Evolutionary conservation across 441 rosid genomes (phyloP).

Genomic region (Corymbia calophylla): DNA sequence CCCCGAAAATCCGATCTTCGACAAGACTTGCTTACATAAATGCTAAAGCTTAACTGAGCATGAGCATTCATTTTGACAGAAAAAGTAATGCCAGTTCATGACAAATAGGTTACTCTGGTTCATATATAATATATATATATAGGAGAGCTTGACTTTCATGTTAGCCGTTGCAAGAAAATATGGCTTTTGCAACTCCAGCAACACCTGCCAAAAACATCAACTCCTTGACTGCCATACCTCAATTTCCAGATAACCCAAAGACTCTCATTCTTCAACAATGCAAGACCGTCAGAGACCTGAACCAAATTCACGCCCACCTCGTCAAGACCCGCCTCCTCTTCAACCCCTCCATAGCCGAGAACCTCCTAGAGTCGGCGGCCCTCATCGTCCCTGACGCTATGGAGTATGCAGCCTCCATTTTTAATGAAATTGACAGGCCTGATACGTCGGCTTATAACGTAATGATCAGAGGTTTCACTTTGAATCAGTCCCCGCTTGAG

Average conservation of each 20-base stretch:
- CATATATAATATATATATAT: neutral
- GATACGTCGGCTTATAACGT: conserved; percentile 22
- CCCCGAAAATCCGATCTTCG: neutral
- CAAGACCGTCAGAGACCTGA: conserved; percentile 21
- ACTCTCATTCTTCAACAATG: conserved; percentile 19
- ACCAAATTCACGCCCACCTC: conserved; percentile 17
- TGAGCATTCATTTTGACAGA: neutral
- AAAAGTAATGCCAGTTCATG: neutral
- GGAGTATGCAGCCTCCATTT: conserved; percentile 25
- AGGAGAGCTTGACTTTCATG: neutral
- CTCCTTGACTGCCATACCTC: conserved; percentile 4
- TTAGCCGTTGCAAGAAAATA: neutral
- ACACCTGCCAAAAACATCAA: conserved; percentile 3
- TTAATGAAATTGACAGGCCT: conserved; percentile 8
- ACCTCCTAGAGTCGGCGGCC: conserved; percentile 29
- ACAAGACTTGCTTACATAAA: neutral
- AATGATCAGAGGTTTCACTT: conserved; percentile 28
- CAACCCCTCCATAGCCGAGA: conserved; percentile 14
- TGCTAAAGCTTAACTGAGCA: neutral
- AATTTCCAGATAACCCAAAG: conserved; percentile 21
- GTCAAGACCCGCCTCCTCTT: conserved; percentile 27
- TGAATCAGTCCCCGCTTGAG: conserved; percentile 14
- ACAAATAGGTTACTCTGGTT: neutral
- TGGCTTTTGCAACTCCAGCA: neutral
- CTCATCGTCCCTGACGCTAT: conserved; percentile 17